Evolutionary conservation across 2,329 filamentous ascomycete species (phyloP), one percentile per base, ranked within the genome.

Genomic region (Fusarium chaquense): DNA sequence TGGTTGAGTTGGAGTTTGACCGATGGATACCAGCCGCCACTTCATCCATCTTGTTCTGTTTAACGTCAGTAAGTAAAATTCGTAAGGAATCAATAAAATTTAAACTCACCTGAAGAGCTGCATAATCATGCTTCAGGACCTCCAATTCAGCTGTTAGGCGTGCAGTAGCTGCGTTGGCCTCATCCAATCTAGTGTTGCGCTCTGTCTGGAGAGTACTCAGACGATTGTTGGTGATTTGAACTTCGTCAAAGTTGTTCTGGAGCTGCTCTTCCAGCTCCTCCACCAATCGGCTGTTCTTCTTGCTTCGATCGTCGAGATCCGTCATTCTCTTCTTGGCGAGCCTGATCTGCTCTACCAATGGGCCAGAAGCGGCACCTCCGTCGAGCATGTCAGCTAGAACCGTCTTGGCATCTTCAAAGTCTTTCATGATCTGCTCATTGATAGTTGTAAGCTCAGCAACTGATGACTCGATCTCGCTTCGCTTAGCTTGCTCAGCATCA

Each of bases 251-350:
- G 81, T 96, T 98, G 78, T 87, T 93, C 77, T 95, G 94, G 56
- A 99, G 89, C 80, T 99, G 96, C 75, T 98, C 95, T 80, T 99
- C 96, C 7, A 99, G 89, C 81, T 99, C 95, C 78, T 98, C 93
- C 11, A 99, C 93, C 15, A 99, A 85, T 24, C 93, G 90, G 43
- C 93, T 92, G 79, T 96, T 97, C 86, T 97, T 98, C 83, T 93
- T 91, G 84, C 97, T 97, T 81, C 86, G 86, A 43, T 79, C 83
- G 73, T 90, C 86, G 24, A 91, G 80, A 44, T 90, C 88, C 10
- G 77, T 75, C 79, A 91, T 88, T 76, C 89, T 89, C 77, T 89
- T 88, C 79, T 90, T 90, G 69, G 95, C 83, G 7, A 87, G 85
- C 28, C 85, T 81, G 24, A 90, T 77, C 73, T 90, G 87, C 51